Base-by-base conservation (phyloP, 345 rosid genomes). In the Clarkia xantiana region DNA sequence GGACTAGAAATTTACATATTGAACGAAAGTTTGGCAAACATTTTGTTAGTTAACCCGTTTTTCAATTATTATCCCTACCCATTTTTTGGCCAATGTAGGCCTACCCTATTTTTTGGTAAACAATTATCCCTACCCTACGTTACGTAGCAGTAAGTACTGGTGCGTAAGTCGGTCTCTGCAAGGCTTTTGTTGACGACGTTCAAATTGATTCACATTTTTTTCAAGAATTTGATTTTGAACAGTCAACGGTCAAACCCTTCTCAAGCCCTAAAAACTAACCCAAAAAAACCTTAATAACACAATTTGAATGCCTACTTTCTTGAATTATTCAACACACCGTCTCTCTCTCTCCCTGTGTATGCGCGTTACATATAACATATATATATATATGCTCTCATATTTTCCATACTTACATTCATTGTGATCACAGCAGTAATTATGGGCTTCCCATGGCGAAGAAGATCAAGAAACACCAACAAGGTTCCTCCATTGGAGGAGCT, bases 231-330 rank as follows among this genome's bases (percentile, higher is more conserved):
- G 18, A 46, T 11, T 34, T 70, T 71, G 74, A 62, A 62, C 59
- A 67, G 72, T 76, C 81, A 72, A 72, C 58, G 58, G 72, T 72
- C 76, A 72, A 72, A 65, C 18, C 47, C 17, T 18, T 47, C 51
- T 47, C 51, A 10, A 8, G 2, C 48, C 13, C 48, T 9, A 9
- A 9, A 46, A 22, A n/a, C 18, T 3, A 44, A 14, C 4, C 16
- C 47, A 12, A 42, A 4, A 44, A 18, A 4, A 10, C 47, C 16
- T 44, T 14, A 44, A 14, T 44, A 16, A 44, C 3, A 12, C 47
- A 3, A 1, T 44, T 18, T 48, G n/a, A 23, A 48, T 48, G 36
- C 7, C 29, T 5, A 48, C 15, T 13, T 11, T 25, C 17, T 39
- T 25, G 40, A 44, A 45, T 25, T 1, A 11, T 5, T 44, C n/a